Base-by-base conservation (phyloP, 371 early-diverging fungal species). In the Mortierella sp. region DNA sequence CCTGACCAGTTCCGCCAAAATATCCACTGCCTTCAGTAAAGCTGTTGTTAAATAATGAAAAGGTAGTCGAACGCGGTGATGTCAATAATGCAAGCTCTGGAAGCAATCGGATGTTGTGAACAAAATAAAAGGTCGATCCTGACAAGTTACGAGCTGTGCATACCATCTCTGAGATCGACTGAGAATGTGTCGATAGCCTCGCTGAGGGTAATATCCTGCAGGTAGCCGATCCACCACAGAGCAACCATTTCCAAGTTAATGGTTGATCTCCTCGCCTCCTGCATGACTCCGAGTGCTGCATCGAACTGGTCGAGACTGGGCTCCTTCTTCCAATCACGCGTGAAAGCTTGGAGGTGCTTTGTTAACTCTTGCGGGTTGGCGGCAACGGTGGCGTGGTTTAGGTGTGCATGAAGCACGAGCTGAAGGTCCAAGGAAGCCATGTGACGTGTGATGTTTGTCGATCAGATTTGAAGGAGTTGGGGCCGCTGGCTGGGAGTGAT, bases 271-370 rank as follows among this genome's bases (percentile, higher is more conserved):
- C 38, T 75, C 7, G 75, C 60, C 8, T 79, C 80, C 44, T 72
- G 77, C n/a, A 85, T 46, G 7, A 85, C 46, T 21, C 75, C 72
- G 27, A 85, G 58, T 1, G 77, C 77, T 12, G 82, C 49, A 63
- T 82, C 86, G 48, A 85, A 79, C 48, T 85, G 86, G 21, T 82
- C 80, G 14, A 82, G 72, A 1, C 79, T 76, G 8, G 86, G 86
- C 70, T 82, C 86, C 77, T 75, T 54, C 70, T 76, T 78, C 86
- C 86, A 85, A 43, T 82, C 86, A 41, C 80, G 82, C 43, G 86
- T 55, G 51, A 85, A 85, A 21, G 79, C 72, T 5, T 75, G 75
- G 35, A 85, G 82, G 76, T 85, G 79, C 6, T 41, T 76, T 46
- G 49, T 43, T 18, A 81, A 71, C 27, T 75, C 79, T 51, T 81